Base-by-base conservation (phyloP, 208 protist species). In the Trypanosoma theileri region DNA sequence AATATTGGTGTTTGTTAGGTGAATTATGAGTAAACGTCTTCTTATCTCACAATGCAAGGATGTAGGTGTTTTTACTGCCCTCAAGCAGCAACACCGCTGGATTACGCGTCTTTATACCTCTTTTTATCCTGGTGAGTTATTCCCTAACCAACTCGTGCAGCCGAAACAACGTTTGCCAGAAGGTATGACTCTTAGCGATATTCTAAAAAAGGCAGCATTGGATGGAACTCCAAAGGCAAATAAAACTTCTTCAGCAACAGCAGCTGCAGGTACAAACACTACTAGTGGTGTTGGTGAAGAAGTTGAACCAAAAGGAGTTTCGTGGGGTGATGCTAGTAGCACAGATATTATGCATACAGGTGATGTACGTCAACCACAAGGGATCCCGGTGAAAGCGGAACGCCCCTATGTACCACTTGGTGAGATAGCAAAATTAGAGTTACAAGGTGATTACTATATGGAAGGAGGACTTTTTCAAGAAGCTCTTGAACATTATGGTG, bases 21-120 rank as follows among this genome's bases (percentile, higher is more conserved):
- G 28, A 35, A 35, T 6, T 46, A 70, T 70, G 66, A 63, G 54
- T 56, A 54, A 46, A 40, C 45, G 24, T 70, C 21, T 58, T 42
- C 14, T n/a, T 57, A 13, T 28, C 2, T 21, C 59, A n/a, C 45
- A 28, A 1, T 59, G 31, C 8, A 22, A 28, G 13, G 28, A 4
- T n/a, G 19, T 35, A 21, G 21, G 50, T 4, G 55, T 54, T 55
- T n/a, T 24, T 19, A 21, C 54, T 59, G 59, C 77, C 0, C 70
- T 96, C 56, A 17, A 21, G 12, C 75, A 81, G 65, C 82, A 83
- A 57, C 66, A 74, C 10, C 83, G 88, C 0, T 68, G 59, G 75
- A 73, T 92, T 28, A 96, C 88, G 21, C 81, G 91, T 14, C 75
- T 96, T 21, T 96, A 96, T 76, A 94, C 91, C 12, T 94, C 88